Base-by-base conservation (phyloP, 129 eudicot genomes). In the Solidago caesia region DNA sequence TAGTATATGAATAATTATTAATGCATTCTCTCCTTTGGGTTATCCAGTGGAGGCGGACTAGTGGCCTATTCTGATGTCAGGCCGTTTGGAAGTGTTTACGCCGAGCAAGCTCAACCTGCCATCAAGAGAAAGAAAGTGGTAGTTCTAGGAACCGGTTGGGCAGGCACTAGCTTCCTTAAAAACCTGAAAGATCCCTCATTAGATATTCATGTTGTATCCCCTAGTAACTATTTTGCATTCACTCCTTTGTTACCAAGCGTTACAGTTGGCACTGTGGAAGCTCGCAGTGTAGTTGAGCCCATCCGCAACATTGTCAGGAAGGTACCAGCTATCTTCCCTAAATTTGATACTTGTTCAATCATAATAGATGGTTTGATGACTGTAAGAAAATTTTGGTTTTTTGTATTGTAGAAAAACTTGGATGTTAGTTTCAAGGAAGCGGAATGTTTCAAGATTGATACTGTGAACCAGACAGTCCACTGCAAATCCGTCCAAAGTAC, bases 281-380 rank as follows among this genome's bases (percentile, higher is more conserved):
- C 97, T 52, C 91, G 97, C 65, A 92, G 96, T 86, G 87, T 92
- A 6, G 97, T 89, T 6, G 97, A 92, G 79, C 97, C 97, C 48
- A 73, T 92, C 47, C 97, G 96, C 62, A 92, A 70, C 67, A 92
- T 92, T 81, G 93, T 84, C 57, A 81, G 44, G 51, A 89, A 84
- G 87, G 96, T 89, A 62, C 14, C 46, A 42, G 3, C 4, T 47
- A 5, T 9, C 42, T 70, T 11, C 68, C 25, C 60, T 75, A 79
- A 81, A 46, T 55, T 25, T 16, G 25, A 9, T 33, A 39, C 8
- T 63, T 41, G 0, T 1, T 41, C 5, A 12, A 55, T 68, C 6
- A 4, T 33, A 15, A 4, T 33, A 15, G 61, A 26, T 56, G 7
- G 39, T 33, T 1, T 33, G 3, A 33, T 33, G 39, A 33, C 39